Percentiles rank a stretch among this genome's conserved stretches.
These are phyloP conservation scores for Aspergillus hiratsukae DNA, from an alignment of 2,329 filamentous ascomycete species.

Conservation along the genomic window DNA sequence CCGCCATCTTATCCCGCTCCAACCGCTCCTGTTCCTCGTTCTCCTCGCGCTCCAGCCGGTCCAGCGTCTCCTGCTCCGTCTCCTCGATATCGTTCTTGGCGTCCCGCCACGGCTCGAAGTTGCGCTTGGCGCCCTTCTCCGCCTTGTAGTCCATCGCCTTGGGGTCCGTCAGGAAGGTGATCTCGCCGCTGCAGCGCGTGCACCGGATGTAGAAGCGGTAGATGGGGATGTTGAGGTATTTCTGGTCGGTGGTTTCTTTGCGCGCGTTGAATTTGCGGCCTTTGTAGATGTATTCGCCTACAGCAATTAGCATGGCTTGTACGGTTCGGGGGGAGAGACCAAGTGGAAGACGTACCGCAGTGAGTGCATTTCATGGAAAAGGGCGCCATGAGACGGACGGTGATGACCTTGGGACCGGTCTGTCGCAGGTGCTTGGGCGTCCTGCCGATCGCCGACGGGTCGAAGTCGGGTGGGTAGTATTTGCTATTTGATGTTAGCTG, in stretches of 20 bases:
- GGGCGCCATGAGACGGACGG: constrained; percentile 84
- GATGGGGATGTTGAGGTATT: constrained; percentile 82
- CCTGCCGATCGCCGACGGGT: constrained; percentile 73
- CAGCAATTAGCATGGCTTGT: background rate
- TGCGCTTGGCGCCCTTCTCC: constrained; percentile 80
- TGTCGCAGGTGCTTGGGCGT: constrained; percentile 53
- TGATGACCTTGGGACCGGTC: constrained; percentile 74
- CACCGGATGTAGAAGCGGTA: constrained; percentile 89
- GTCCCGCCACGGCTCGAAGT: constrained; percentile 86
- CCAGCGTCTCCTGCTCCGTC: constrained; percentile 80
- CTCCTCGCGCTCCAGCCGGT: constrained; percentile 75
- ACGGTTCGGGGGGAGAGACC: too few species aligned
- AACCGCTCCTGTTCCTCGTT: constrained; percentile 58
- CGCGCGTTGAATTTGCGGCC: constrained; percentile 93
- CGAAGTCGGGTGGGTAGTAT: constrained; percentile 73
- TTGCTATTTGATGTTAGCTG: constrained; percentile 22
- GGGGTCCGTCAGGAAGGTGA: constrained; percentile 91
- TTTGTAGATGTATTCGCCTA: constrained; percentile 80
- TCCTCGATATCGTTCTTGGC: constrained; percentile 61
- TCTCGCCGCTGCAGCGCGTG: constrained; percentile 78
- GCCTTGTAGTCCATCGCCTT: constrained; percentile 88
- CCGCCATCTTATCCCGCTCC: constrained; percentile 88
- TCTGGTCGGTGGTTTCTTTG: constrained; percentile 88
- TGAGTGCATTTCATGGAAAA: constrained; percentile 71
- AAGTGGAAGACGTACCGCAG: constrained; percentile 25